Conservation (phyloP, 2,329 filamentous ascomycete genomes). For the Pezicula rhizophila region DNA sequence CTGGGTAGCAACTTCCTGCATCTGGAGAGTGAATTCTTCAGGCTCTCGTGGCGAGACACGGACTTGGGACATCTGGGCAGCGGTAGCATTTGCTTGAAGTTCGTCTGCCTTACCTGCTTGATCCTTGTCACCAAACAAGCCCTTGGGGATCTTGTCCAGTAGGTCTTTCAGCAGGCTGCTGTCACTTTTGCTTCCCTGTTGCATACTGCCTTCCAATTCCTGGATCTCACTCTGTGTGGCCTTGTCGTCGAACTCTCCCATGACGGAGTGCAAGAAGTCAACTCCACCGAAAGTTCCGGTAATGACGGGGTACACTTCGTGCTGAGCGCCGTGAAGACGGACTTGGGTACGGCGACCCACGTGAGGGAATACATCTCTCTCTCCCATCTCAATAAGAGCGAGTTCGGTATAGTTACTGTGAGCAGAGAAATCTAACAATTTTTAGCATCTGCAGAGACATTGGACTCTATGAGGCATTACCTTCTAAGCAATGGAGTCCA, state of each 20-base stretch:
- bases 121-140: conserved; percentile 70
- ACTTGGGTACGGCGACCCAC: conserved; percentile 72
- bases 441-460: conserved; percentile 22
- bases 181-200: conserved; percentile 56
- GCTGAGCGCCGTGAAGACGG: conserved; percentile 58
- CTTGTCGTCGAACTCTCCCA: conserved; percentile 76
- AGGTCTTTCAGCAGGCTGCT: conserved; percentile 73
- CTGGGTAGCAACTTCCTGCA: conserved; percentile 67
- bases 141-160: conserved; percentile 73
- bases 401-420: conserved; percentile 93
- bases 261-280: conserved; percentile 87
- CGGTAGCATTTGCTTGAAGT: conserved; percentile 68
- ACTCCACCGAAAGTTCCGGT: conserved; percentile 94
- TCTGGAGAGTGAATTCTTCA: conserved; percentile 76
- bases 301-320: conserved; percentile 70
- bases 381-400: conserved; percentile 79
- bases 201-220: conserved; percentile 77
- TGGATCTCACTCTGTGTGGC: conserved; percentile 86
- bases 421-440: conserved; percentile 65
- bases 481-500: conserved; percentile 79
- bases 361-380: conserved; percentile 77
- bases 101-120: conserved; percentile 72
- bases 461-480: conserved; percentile 33
- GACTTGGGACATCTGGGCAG: conserved; percentile 70
- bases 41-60: conserved; percentile 71